Evolutionary conservation across 2,329 filamentous ascomycete genomes (phyloP).

Genomic region (Triangularia setosa): DNA sequence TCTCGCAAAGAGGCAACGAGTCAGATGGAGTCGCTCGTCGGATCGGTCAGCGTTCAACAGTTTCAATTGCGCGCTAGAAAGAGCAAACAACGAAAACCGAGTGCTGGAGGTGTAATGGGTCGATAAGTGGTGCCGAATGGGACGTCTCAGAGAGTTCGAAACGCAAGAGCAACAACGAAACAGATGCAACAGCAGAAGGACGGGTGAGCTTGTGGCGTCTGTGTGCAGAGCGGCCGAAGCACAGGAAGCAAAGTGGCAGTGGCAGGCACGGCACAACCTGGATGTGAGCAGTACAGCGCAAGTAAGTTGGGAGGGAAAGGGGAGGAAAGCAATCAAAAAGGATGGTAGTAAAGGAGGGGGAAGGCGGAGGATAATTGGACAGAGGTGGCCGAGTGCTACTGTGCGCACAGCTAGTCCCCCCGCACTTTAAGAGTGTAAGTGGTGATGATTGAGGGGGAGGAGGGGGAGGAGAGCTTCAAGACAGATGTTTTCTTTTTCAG

Average conservation of each 20-base stretch:
- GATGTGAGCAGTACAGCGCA: no score
- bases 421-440: conserved; percentile 7
- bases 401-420: conserved; percentile 3
- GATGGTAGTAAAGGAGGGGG: background rate
- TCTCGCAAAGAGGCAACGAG: background rate
- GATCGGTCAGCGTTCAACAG: background rate
- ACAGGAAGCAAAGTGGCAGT: background rate
- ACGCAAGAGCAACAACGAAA: background rate
- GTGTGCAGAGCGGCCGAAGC: background rate
- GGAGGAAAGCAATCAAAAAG: conserved; percentile 3
- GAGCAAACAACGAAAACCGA: background rate
- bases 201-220: background rate
- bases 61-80: background rate
- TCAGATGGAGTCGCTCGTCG: background rate
- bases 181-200: background rate
- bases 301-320: no score
- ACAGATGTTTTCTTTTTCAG: background rate
- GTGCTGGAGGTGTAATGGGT: background rate
- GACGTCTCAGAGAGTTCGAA: background rate
- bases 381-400: conserved; percentile 6
- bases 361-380: conserved; percentile 9
- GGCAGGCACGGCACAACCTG: background rate
- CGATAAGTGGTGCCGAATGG: background rate
- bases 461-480: background rate
- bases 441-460: background rate